Base-by-base conservation (phyloP, 2,329 filamentous ascomycete genomes). In the Laburnicola sp. region DNA sequence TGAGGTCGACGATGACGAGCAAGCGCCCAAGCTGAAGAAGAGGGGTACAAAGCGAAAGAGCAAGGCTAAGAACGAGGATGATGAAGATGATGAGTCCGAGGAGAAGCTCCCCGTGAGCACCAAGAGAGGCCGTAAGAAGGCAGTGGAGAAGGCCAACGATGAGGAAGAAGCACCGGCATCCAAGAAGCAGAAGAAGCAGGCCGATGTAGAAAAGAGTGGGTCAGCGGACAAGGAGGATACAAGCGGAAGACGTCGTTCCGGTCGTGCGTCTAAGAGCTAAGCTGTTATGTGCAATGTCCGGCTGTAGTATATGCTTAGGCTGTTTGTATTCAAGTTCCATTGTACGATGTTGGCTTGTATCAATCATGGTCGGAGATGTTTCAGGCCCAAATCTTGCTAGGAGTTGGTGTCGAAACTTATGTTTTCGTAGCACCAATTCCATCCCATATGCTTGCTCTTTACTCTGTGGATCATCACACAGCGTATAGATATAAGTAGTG, bases 21-120 rank as follows among this genome's bases (percentile, higher is more conserved):
- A 54, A 11, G 58, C 57, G 22, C 43, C 43, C 31, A 69, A 68
- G 50, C 57, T 54, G 22, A 57, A 57, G n/a, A 68, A 69, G 57
- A 73, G 70, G 51, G 62, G 59, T 6, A 59, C 54, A 6, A 76
- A 75, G 55, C 62, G 69, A 34, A 76, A 71, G 60, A 56, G 50
- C 8, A 62, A 69, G 45, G 35, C 50, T 27, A 53, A 60, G 3
- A 56, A 66, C 48, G 57, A 65, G 30, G 54, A 68, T 34, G 55
- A 64, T 9, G 53, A 59, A 8, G 60, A 65, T 25, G 58, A 59
- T 26, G 48, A 57, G 26, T 34, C 39, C 1, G 48, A 51, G 39
- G 48, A 57, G 25, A 39, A 42, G 16, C 45, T 58, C 11, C 48
- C 48, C 16, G 57, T 60, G 42, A 48, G 44, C 8, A 46, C 62